Evolutionary conservation across 1,284 basidiomycete species (phyloP), one percentile per base, ranked within the genome.

Genomic region (Chalciporus sp.): DNA sequence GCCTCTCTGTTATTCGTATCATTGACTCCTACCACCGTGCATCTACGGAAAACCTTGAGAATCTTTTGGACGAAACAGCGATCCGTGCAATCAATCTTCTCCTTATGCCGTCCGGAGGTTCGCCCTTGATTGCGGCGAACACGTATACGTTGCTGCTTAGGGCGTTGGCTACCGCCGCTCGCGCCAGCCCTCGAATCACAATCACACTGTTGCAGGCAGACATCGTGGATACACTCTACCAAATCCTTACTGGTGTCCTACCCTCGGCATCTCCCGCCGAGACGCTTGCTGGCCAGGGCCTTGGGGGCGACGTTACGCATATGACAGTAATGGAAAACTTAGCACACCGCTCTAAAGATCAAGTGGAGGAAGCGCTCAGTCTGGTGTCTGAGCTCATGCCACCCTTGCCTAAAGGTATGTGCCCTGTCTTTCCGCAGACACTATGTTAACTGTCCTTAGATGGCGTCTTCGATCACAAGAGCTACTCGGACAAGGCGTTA

Each of bases 321-420:
- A 95, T 98, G 92, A 91, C 93, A 7, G 92, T 99, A 33, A 92
- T 98, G 84, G 94, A 98, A 74, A 98, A 96, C 69, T 77, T 99
- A 33, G 94, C 95, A 0, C 94, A 98, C 70, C 83, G 95, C 37
- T 92, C 96, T 10, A 98, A 98, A 74, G 96, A 98, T 61, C 95
- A 97, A 70, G 84, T 98, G 7, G 94, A 97, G 72, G 95, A 98
- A 73, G 87, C 92, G 0, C 76, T 98, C 26, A 88, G 88, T 58
- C 80, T 98, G 17, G 79, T 95, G 23, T 90, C 90, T 35, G 95
- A 98, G 68, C 74, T 98, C 16, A 82, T 98, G 72, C 95, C 95
- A 1, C 92, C 95, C 8, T 72, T 95, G 27, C 92, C 95, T 0
- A 92, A 90, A 84, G 92, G 92, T 90, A 61, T 49, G 88, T 86